Evolutionary conservation across 176 grass and related monocot species (phyloP).

Genomic region (Thalia dealbata): DNA sequence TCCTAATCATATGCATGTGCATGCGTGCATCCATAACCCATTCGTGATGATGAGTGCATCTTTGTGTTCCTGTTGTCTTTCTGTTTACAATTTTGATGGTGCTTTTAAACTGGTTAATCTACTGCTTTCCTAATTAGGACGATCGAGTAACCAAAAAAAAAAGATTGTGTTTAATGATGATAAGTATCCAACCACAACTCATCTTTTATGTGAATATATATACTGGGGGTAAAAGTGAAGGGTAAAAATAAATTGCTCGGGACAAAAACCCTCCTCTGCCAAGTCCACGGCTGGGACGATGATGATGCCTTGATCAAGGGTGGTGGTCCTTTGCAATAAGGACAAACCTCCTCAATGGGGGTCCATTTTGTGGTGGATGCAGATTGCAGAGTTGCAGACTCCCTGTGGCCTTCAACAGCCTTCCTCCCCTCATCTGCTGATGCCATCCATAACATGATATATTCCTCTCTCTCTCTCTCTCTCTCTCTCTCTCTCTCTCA

Average conservation of each 20-base stretch:
- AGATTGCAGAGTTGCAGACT: neutral
- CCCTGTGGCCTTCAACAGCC: neutral
- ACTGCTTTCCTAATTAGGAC: too few relatives aligned
- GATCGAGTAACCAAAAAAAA: too few relatives aligned
- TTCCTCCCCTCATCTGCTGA: neutral
- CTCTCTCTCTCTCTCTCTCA: too few relatives aligned
- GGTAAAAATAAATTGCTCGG: neutral
- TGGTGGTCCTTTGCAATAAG: neutral
- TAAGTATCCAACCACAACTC: too few relatives aligned
- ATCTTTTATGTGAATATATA: too few relatives aligned
- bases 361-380: neutral
- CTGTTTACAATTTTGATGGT: too few relatives aligned
- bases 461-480: too few relatives aligned
- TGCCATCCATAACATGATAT: too few relatives aligned
- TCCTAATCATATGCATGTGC: neutral
- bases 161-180: too few relatives aligned
- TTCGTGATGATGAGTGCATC: too few relatives aligned
- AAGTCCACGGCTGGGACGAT: neutral
- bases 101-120: too few relatives aligned
- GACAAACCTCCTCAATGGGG: neutral
- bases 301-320: neutral
- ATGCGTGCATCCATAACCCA: neutral
- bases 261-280: neutral
- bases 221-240: neutral
- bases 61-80: too few relatives aligned